Percentiles rank a stretch among this genome's conserved stretches.
These are phyloP conservation scores for Vigna trinervia DNA, from an alignment of 306 rosid species.

Conservation along the genomic window DNA sequence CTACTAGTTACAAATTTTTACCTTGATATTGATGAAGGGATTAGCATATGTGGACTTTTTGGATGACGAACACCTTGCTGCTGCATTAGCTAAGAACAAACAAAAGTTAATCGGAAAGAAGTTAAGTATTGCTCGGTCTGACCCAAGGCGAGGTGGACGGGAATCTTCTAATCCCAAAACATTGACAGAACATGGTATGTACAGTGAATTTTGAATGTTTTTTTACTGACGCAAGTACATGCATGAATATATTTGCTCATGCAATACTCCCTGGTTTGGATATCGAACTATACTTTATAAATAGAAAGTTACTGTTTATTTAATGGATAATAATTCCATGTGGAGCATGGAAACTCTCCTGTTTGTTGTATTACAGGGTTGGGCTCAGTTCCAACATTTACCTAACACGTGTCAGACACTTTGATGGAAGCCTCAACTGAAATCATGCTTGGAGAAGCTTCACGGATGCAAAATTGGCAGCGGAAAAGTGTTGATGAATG, in stretches of 20 bases:
- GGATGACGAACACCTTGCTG: constrained; percentile 74
- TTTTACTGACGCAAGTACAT: not conserved
- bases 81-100: constrained; percentile 82
- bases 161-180: constrained; percentile 51
- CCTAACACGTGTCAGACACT: not conserved
- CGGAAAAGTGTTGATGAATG: too few relatives aligned
- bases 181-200: constrained; percentile 52
- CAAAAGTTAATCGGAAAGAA: constrained; percentile 73
- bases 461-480: too few relatives aligned
- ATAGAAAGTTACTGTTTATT: not conserved
- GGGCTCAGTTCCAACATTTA: not conserved
- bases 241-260: constrained; percentile 12
- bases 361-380: not conserved
- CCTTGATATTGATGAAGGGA: constrained; percentile 62
- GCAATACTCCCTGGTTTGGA: constrained; percentile 19
- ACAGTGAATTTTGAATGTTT: constrained; percentile 13
- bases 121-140: constrained; percentile 80
- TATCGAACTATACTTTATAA: constrained; percentile 1
- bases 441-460: too few relatives aligned
- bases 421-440: not conserved
- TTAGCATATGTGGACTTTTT: constrained; percentile 91
- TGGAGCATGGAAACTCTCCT: not conserved
- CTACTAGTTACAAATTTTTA: constrained; percentile 4
- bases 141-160: constrained; percentile 71
- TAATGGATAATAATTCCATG: not conserved